phyloP scores from a whole-genome alignment of 768 basidiomycete genomes.

The Fomitopsis pulvina region DNA sequence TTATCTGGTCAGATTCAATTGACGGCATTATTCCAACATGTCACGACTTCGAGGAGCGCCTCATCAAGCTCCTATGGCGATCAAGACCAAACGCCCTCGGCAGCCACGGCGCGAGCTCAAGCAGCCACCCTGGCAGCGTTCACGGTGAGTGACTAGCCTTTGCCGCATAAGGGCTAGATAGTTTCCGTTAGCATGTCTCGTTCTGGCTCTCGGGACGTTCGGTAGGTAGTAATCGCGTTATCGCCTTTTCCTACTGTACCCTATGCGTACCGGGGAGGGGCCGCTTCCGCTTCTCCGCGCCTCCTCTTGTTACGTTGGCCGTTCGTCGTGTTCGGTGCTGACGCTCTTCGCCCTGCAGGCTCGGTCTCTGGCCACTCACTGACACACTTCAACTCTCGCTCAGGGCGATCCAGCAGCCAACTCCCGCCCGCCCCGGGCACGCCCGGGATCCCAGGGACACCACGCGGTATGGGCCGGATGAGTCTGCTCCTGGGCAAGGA shows the following conservation, averaged over 20 bases:
- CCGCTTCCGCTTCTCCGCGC: not conserved
- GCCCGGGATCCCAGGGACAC: constrained; percentile 21
- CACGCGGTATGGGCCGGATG: constrained; percentile 20
- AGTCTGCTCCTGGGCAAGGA: constrained; percentile 16
- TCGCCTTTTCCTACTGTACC: not conserved
- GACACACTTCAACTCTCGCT: constrained; percentile 20
- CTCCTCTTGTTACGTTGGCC: not conserved
- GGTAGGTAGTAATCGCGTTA: not conserved
- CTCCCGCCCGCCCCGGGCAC: constrained; percentile 14
- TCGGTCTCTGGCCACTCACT: constrained; percentile 35
- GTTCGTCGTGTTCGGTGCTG: not conserved
- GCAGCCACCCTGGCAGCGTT: constrained; percentile 15
- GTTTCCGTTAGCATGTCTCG: not conserved
- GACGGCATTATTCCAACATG: constrained; percentile 61
- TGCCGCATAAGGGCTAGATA: not conserved
- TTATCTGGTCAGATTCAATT: constrained; percentile 80
- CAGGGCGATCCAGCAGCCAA: constrained; percentile 12
- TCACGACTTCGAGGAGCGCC: constrained; percentile 49
- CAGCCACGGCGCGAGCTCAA: constrained; percentile 23
- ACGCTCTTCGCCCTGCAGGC: constrained; percentile 14
- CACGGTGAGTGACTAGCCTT: constrained; percentile 9
- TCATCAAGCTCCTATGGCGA: constrained; percentile 52
- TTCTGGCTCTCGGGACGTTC: not conserved
- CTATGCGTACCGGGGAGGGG: too few relatives aligned
- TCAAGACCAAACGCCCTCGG: constrained; percentile 25